Evolutionary conservation across 2,329 filamentous ascomycete species (phyloP).

Genomic region (Simplicillium aogashimaense): DNA sequence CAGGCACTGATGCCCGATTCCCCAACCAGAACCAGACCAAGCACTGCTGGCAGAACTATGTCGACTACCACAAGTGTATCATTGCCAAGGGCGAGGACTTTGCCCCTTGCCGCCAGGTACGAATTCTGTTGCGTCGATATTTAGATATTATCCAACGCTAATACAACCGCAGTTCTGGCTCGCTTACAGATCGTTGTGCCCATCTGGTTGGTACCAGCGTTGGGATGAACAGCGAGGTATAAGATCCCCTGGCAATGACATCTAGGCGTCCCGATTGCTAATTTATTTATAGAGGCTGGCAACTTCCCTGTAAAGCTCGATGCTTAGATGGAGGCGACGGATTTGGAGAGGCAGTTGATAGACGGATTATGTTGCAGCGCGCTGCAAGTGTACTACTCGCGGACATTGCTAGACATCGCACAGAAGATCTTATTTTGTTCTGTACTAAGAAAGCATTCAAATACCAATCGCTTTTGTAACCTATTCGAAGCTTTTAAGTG

Average conservation of each 20-base stretch:
- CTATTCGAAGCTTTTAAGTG: background rate
- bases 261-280: conserved; percentile 14
- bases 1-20: conserved; percentile 98
- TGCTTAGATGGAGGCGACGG: conserved; percentile 29
- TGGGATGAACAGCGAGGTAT: conserved; percentile 97
- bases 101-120: conserved; percentile 90
- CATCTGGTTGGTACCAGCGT: conserved; percentile 82
- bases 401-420: conserved; percentile 17
- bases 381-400: conserved; percentile 27
- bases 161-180: conserved; percentile 67
- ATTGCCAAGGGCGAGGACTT: conserved; percentile 98
- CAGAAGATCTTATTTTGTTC: conserved; percentile 8
- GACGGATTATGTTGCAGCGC: conserved; percentile 18
- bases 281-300: conserved; percentile 45
- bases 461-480: background rate
- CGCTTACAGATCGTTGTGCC: conserved; percentile 95
- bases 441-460: conserved; percentile 1
- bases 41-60: conserved; percentile 99
- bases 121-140: conserved; percentile 8
- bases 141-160: conserved; percentile 7
- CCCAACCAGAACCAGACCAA: conserved; percentile 98
- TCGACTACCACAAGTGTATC: conserved; percentile 99
- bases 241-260: conserved; percentile 20
- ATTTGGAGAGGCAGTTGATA: conserved; percentile 14
- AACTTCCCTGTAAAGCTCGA: conserved; percentile 60